A percentile compares a stretch with the other conserved stretches of the same genome.
phyloP scores from a whole-genome alignment of 2,329 filamentous ascomycete genomes.

The Curvularia hawaiiensis region DNA sequence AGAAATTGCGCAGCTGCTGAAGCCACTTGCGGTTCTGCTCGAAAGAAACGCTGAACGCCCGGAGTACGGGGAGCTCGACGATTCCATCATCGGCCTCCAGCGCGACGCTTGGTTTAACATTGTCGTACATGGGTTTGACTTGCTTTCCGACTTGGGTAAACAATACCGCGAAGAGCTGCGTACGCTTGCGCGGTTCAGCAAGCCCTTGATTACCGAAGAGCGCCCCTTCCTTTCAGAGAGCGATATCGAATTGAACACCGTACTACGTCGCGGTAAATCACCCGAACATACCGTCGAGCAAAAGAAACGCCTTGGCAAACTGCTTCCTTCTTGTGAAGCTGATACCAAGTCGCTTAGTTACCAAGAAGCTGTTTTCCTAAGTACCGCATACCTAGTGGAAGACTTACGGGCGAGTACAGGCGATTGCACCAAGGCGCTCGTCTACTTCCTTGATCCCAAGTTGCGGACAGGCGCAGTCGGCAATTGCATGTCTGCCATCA shows the following conservation, averaged over 20 bases:
- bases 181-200: slow-evolving; percentile 83
- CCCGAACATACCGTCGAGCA: slow-evolving; percentile 78
- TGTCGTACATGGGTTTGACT: slow-evolving; percentile 87
- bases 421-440: slow-evolving; percentile 86
- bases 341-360: slow-evolving; percentile 87
- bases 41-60: slow-evolving; percentile 59
- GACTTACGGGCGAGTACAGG: slow-evolving; percentile 84
- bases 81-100: slow-evolving; percentile 68
- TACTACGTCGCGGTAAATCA: slow-evolving; percentile 84
- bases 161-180: slow-evolving; percentile 78
- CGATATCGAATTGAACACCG: slow-evolving; percentile 94
- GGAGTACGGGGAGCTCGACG: slow-evolving; percentile 61
- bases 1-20: slow-evolving; percentile 86
- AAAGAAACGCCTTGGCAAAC: slow-evolving; percentile 74
- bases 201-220: slow-evolving; percentile 85
- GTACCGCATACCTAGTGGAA: slow-evolving; percentile 88
- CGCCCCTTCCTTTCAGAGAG: slow-evolving; percentile 90
- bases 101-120: slow-evolving; percentile 99
- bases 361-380: slow-evolving; percentile 88
- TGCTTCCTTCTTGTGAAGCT: slow-evolving; percentile 75
- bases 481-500: slow-evolving; percentile 66
- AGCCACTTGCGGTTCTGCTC: slow-evolving; percentile 85
- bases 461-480: slow-evolving; percentile 67
- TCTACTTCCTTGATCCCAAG: slow-evolving; percentile 94
- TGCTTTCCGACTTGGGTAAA: slow-evolving; percentile 73